Percentiles rank a stretch among this genome's conserved stretches.
Conservation (phyloP, 441 rosid species). For the Populus hybrid region DNA sequence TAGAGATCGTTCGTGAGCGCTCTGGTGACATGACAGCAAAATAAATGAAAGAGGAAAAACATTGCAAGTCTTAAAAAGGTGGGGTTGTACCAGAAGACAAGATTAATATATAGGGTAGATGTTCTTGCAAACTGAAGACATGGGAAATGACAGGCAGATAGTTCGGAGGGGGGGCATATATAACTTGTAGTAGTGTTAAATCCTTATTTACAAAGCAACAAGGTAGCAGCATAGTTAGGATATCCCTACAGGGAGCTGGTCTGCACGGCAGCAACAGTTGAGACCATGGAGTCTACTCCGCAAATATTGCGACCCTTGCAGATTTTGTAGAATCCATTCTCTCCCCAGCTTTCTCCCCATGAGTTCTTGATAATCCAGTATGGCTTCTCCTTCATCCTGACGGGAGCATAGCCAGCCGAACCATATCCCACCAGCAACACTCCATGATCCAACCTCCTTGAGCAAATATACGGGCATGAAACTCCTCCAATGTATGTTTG, state of each 20-base stretch:
- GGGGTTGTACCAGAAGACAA: neutral
- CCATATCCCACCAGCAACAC: conserved; percentile 90
- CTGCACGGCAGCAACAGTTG: conserved; percentile 69
- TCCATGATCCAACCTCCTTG: conserved; percentile 79
- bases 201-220: conserved; percentile 22
- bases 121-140: conserved; percentile 10
- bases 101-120: neutral
- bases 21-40: neutral
- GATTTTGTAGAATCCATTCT: conserved; percentile 82
- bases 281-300: conserved; percentile 89
- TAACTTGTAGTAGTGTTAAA: neutral
- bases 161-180: neutral
- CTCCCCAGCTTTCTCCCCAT: conserved; percentile 94
- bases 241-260: conserved; percentile 22
- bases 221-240: neutral
- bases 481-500: conserved; percentile 91
- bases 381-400: conserved; percentile 88
- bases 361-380: conserved; percentile 97
- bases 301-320: conserved; percentile 86
- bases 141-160: conserved; percentile 3
- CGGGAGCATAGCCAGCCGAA: conserved; percentile 69
- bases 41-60: neutral
- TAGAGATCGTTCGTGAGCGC: no score
- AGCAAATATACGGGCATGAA: conserved; percentile 90
- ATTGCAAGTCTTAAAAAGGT: neutral